Evolutionary conservation across 495 filamentous ascomycete species (phyloP).

Genomic region (Xylaria scruposa): DNA sequence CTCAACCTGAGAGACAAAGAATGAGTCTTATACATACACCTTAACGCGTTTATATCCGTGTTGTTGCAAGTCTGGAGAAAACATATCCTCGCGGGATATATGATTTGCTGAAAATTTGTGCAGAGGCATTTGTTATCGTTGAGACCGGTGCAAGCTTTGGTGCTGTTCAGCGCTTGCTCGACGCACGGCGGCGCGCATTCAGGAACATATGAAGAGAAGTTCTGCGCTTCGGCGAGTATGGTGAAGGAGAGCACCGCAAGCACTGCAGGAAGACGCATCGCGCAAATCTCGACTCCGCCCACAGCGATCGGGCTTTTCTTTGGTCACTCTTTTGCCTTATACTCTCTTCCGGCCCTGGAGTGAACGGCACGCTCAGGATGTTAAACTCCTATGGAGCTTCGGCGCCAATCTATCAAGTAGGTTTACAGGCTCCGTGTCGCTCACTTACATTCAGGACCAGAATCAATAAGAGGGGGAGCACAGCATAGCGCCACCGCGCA

Average conservation of each 20-base stretch:
- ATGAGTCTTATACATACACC: slow-evolving; percentile 7
- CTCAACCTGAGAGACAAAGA: not conserved
- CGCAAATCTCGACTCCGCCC: not conserved
- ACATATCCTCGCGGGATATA: slow-evolving; percentile 23
- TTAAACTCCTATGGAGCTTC: not conserved
- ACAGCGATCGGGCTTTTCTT: not conserved
- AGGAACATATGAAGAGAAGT: slow-evolving; percentile 31
- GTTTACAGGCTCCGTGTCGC: not conserved
- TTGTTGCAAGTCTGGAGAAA: slow-evolving; percentile 21
- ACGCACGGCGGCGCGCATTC: slow-evolving; percentile 34
- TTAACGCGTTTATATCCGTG: not conserved
- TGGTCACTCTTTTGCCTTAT: not conserved
- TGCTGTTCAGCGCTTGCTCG: slow-evolving; percentile 21
- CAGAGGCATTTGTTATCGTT: slow-evolving; percentile 34
- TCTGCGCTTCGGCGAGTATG: slow-evolving; percentile 21
- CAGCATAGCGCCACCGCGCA: slow-evolving; percentile 6
- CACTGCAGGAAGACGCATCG: not conserved
- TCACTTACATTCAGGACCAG: not conserved
- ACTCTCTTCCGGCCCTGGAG: not conserved
- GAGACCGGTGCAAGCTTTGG: slow-evolving; percentile 24
- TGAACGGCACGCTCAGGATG: not conserved
- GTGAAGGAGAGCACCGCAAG: slow-evolving; percentile 13
- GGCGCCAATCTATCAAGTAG: not conserved
- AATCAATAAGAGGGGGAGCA: not conserved
- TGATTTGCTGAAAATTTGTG: slow-evolving; percentile 23